These are phyloP conservation scores for Fusarium sacchari DNA, from an alignment of 2,329 filamentous ascomycete species.

Conservation along the genomic window DNA sequence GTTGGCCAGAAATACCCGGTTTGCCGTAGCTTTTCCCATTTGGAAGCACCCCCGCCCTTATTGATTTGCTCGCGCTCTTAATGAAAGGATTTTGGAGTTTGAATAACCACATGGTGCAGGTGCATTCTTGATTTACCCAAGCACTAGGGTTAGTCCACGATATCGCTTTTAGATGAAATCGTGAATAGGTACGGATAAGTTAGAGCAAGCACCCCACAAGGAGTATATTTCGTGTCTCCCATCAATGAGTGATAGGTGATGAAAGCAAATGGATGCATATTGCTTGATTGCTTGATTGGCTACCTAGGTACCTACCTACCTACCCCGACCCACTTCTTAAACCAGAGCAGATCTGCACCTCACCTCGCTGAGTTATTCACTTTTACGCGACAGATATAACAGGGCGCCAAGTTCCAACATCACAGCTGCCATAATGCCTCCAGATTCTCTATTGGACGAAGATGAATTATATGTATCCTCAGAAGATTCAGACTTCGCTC, in stretches of 20 bases:
- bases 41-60: not conserved
- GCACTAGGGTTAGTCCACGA: too few relatives aligned
- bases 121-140: not conserved
- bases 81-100: not conserved
- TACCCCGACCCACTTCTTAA: slow-evolving; percentile 10
- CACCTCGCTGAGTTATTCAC: not conserved
- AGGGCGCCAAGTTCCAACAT: not conserved
- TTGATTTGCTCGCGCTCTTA: not conserved
- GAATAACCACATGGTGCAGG: not conserved
- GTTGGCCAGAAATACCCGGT: not conserved
- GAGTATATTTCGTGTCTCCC: not conserved
- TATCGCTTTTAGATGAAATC: not conserved
- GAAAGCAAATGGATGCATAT: not conserved
- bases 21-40: not conserved
- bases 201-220: not conserved
- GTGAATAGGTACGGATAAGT: not conserved
- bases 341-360: not conserved
- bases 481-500: slow-evolving; percentile 78
- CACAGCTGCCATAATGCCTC: slow-evolving; percentile 52
- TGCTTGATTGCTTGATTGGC: slow-evolving; percentile 41
- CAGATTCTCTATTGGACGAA: slow-evolving; percentile 55
- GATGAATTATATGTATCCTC: slow-evolving; percentile 73
- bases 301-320: not conserved
- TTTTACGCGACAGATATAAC: not conserved
- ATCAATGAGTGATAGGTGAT: not conserved